These are phyloP conservation scores for Ramularia collo-cygni DNA, from an alignment of 2,329 filamentous ascomycete species.

Conservation along the genomic window DNA sequence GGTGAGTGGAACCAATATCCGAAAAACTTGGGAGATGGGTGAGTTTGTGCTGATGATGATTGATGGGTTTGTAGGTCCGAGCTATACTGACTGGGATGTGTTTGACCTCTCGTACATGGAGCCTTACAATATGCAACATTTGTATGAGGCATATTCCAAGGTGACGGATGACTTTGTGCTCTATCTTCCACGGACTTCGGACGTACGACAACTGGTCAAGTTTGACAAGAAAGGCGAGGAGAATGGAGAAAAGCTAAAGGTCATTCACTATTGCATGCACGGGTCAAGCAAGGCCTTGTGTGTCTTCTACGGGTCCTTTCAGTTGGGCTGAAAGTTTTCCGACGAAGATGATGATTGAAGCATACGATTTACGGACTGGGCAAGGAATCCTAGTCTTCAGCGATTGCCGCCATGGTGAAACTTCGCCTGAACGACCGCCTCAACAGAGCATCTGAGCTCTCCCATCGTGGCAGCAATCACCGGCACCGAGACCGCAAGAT, in stretches of 20 bases:
- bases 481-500: too few relatives aligned
- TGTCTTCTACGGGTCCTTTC: slow-evolving; percentile 51
- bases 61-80: slow-evolving; percentile 49
- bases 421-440: too few relatives aligned
- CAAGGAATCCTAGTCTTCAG: too few relatives aligned
- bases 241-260: slow-evolving; percentile 55
- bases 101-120: slow-evolving; percentile 84
- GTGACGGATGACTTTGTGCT: slow-evolving; percentile 56
- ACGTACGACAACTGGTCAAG: slow-evolving; percentile 67
- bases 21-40: too few relatives aligned
- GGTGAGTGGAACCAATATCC: slow-evolving; percentile 41
- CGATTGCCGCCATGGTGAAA: too few relatives aligned
- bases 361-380: too few relatives aligned
- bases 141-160: slow-evolving; percentile 56
- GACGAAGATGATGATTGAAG: slow-evolving; percentile 1
- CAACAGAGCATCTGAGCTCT: too few relatives aligned
- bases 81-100: slow-evolving; percentile 58
- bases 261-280: slow-evolving; percentile 86
- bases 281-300: slow-evolving; percentile 75
- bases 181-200: slow-evolving; percentile 78
- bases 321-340: slow-evolving; percentile 4
- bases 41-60: slow-evolving; percentile 3
- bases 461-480: too few relatives aligned
- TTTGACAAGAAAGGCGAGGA: slow-evolving; percentile 31
- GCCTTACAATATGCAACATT: slow-evolving; percentile 65